Percentiles rank a stretch among this genome's conserved stretches.
phyloP scores from a whole-genome alignment of 2,329 filamentous ascomycete species.

The Calonectria ilicicola region DNA sequence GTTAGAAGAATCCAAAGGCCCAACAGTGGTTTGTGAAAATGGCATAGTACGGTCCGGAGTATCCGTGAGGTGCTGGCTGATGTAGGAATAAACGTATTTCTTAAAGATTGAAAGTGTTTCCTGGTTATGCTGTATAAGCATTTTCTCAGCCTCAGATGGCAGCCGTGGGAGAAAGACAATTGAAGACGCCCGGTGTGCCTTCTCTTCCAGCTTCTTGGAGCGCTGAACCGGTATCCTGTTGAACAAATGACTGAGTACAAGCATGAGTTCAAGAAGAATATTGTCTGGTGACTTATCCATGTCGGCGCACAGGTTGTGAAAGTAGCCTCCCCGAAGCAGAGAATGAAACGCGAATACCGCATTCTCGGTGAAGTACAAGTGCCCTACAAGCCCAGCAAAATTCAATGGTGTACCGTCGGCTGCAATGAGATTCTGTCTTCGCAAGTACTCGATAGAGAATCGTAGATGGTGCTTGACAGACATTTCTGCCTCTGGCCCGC shows the following conservation, averaged over 20 bases:
- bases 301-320: constrained; percentile 70
- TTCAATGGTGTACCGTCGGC: constrained; percentile 73
- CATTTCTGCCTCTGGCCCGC: constrained; percentile 74
- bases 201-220: constrained; percentile 57
- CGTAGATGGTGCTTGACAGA: constrained; percentile 81
- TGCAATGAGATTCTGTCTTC: constrained; percentile 75
- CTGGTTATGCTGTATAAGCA: constrained; percentile 72
- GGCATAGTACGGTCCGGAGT: constrained; percentile 67
- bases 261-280: constrained; percentile 70
- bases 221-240: constrained; percentile 65
- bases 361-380: constrained; percentile 83
- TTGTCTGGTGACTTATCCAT: constrained; percentile 62
- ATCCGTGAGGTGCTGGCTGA: constrained; percentile 70
- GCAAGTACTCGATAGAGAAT: constrained; percentile 85
- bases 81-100: constrained; percentile 76
- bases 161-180: constrained; percentile 74
- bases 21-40: constrained; percentile 64
- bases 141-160: constrained; percentile 65
- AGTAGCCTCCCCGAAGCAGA: constrained; percentile 77
- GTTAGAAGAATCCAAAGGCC: constrained; percentile 38
- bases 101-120: constrained; percentile 75
- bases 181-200: constrained; percentile 69
- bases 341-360: constrained; percentile 82
- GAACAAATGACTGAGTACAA: constrained; percentile 79
- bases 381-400: constrained; percentile 76